Base-by-base conservation (phyloP, 768 basidiomycete species). In the Leccinellum albellum region DNA sequence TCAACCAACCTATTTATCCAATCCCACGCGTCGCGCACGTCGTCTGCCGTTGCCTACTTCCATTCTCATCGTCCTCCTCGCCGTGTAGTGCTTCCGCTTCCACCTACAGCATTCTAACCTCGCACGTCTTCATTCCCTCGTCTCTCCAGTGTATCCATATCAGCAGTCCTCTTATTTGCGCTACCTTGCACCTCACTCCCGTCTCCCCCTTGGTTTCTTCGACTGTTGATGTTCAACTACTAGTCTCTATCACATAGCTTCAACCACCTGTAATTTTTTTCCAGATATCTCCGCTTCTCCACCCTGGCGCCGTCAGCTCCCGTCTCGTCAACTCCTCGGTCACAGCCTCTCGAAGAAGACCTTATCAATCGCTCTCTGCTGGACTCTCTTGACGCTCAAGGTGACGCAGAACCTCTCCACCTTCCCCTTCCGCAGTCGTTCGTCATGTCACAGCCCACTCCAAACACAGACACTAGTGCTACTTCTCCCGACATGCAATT, bases 311-410 rank as follows among this genome's bases (percentile, higher is more conserved):
- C 78, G 69, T 74, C 78, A 76, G 61, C 69, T 66, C 61, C 71
- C 74, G 63, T 35, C 48, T 61, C 57, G 63, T 64, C 70, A 21
- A 61, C 66, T 73, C 61, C 69, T 66, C 63, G 60, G 62, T 61
- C 52, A 45, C 76, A 74, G 65, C 76, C 75, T 64, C 64, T 70
- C 32, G 70, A 74, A 66, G 90, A 92, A 82, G 89, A 88, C 74
- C 85, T 86, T 66, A 90, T 92, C 70, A 92, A 91, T 78, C 86
- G 86, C 71, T 91, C 89, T 54, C 81, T 92, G 57, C 76, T 92
- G 63, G 90, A 89, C 73, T 88, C 86, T 42, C 81, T 93, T 68
- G 85, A 92, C 81, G 88, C 86, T 54, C 85, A 89, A 73, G 89
- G 86, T 51, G 89, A 91, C 81, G 81, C 88, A 55, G 89, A 91